Evolutionary conservation across 305 asterid genomes (phyloP).

Genomic region (Fraxinus dipetala): DNA sequence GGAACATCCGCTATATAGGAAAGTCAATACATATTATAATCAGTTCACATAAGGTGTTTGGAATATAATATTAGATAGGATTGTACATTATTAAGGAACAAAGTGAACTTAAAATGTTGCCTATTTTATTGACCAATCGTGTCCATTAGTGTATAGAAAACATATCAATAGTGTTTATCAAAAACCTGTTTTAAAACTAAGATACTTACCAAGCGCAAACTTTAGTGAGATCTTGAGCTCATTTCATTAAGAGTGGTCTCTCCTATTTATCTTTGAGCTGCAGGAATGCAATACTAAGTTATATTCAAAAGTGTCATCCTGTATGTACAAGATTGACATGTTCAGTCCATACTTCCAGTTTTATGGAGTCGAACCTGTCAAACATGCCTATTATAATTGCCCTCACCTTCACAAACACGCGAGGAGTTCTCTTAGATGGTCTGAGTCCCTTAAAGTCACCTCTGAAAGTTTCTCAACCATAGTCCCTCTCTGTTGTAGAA

Average conservation of each 20-base stretch:
- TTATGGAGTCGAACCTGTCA: not conserved
- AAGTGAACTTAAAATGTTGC: not conserved
- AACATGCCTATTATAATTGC: not conserved
- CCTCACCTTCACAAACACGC: slow-evolving; percentile 65
- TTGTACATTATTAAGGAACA: not conserved
- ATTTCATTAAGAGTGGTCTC: slow-evolving; percentile 79
- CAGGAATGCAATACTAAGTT: slow-evolving; percentile 11
- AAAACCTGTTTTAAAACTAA: not conserved
- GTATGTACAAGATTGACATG: not conserved
- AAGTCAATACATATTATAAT: not conserved
- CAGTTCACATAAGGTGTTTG: not conserved
- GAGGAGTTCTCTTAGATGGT: slow-evolving; percentile 64
- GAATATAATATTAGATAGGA: not conserved
- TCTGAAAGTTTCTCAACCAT: slow-evolving; percentile 79
- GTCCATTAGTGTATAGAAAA: not conserved
- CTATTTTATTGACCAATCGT: not conserved
- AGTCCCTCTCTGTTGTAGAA: slow-evolving; percentile 63
- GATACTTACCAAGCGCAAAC: slow-evolving; percentile 65
- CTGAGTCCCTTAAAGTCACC: slow-evolving; percentile 49
- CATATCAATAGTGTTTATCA: not conserved
- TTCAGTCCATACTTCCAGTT: no score
- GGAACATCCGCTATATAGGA: not conserved
- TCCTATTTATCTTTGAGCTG: slow-evolving; percentile 84
- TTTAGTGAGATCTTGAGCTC: slow-evolving; percentile 93
- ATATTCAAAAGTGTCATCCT: not conserved